These are phyloP conservation scores for Rhynchospora pubera DNA, from an alignment of 176 grass and related monocot species.

Conservation along the genomic window DNA sequence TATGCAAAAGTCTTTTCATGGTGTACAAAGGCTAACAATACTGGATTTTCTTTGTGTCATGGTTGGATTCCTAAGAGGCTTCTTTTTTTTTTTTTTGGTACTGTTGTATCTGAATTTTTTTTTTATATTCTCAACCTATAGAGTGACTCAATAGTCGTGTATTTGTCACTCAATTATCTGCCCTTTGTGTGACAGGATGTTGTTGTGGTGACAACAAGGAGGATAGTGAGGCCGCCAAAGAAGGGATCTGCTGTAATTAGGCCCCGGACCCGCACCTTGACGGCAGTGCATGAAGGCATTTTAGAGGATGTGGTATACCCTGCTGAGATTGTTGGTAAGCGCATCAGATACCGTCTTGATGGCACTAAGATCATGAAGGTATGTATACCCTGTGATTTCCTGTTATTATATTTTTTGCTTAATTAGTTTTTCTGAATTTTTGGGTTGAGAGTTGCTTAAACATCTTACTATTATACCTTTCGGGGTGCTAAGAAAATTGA, in stretches of 20 bases:
- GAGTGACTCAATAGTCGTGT: neutral
- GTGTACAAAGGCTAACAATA: too few species aligned
- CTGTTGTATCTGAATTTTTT: neutral
- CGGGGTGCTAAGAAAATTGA: neutral
- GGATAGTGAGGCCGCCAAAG: constrained; percentile 87
- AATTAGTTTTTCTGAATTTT: neutral
- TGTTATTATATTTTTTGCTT: constrained; percentile 13
- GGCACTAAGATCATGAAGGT: constrained; percentile 24
- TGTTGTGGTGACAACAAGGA: constrained; percentile 67
- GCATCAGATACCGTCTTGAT: constrained; percentile 79
- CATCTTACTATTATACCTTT: neutral
- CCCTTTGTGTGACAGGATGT: constrained; percentile 51
- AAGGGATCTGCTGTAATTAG: constrained; percentile 85
- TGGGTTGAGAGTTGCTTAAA: neutral
- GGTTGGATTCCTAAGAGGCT: neutral
- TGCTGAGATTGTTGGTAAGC: constrained; percentile 78
- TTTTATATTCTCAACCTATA: neutral
- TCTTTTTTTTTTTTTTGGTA: neutral
- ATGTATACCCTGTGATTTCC: neutral
- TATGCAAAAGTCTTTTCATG: neutral
- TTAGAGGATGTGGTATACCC: constrained; percentile 96
- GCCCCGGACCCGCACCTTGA: constrained; percentile 81
- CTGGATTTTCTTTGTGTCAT: neutral
- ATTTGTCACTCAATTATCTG: neutral
- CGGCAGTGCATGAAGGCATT: constrained; percentile 77